Base-by-base conservation (phyloP, 1,139 yeast genomes). In the Saccharomyces hybrid region DNA sequence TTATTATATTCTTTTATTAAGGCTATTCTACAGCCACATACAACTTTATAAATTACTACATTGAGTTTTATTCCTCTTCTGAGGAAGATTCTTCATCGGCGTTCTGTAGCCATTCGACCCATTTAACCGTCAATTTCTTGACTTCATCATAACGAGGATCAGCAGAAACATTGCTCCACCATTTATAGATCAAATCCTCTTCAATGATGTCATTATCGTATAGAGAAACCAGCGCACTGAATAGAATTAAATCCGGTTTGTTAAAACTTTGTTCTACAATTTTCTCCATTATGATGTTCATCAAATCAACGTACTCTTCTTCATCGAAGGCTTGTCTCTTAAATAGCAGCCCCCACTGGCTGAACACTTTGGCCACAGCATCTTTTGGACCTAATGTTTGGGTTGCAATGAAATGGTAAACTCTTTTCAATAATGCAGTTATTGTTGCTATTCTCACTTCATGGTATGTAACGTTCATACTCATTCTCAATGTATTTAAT, bases 401-500 rank as follows among this genome's bases (percentile, higher is more conserved):
- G 0, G 95, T 87, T 46, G 84, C 78, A 48, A 89, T 79, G 65
- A 86, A 86, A 61, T 87, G 88, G 54, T 80, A 77, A 23, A 88
- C 80, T 65, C 95, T 79, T 50, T 75, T 75, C 49, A 89, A 66
- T 64, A 93, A 76, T 0, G 97, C 95, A 49, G 78, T 77, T 42
- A 84, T 76, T 0, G 97, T 89, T 5, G 96, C 96, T 42, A 75
- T 72, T 68, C 98, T 81, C 13, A 93, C 97, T 67, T 91, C 97
- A 65, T 88, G 95, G 70, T 93, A 93, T 0, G 95, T 80, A 13
- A 90, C 98, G 69, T 93, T 90, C 93, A 91, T 86, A 61, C 97
- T 88, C 99, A 95, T 93, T 73, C 98, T 81, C 66, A 95, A 78
- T 0, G 99, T 93, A 68, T 91, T 91, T 65, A 93, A 79, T 72